These are phyloP conservation scores for Bondarzewia mesenterica DNA, from an alignment of 1,284 basidiomycete species.

Conservation along the genomic window DNA sequence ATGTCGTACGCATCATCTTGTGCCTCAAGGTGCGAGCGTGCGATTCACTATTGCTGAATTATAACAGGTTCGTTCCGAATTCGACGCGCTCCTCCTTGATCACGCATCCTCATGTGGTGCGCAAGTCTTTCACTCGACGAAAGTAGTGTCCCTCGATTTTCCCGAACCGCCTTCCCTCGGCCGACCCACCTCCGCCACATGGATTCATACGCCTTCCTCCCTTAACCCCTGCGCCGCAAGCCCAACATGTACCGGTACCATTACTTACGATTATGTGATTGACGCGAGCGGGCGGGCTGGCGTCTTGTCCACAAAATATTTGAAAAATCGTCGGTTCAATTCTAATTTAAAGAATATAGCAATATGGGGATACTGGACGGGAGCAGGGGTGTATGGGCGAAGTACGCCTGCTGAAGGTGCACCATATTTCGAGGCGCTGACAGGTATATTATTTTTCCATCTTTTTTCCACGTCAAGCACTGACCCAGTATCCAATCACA, in stretches of 20 bases:
- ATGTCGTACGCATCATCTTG: conserved; percentile 23
- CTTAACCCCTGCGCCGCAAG: neutral
- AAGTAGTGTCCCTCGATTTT: conserved; percentile 25
- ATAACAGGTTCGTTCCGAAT: conserved; percentile 25
- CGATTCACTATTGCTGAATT: neutral
- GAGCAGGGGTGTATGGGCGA: conserved; percentile 43
- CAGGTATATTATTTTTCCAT: conserved; percentile 32
- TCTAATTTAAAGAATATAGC: conserved; percentile 65
- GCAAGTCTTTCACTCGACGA: conserved; percentile 28
- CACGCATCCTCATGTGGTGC: conserved; percentile 27
- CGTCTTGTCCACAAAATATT: conserved; percentile 54
- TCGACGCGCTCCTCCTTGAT: conserved; percentile 30
- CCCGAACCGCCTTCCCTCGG: neutral
- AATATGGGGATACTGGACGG: conserved; percentile 69
- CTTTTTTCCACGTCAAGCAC: neutral
- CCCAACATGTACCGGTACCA: conserved; percentile 29
- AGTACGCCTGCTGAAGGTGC: conserved; percentile 51
- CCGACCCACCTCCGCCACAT: conserved; percentile 9
- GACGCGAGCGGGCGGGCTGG: conserved; percentile 67
- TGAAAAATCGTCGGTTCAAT: conserved; percentile 64
- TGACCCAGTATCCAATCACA: neutral
- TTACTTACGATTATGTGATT: conserved; percentile 56
- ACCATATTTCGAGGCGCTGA: conserved; percentile 57
- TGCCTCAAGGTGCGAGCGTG: neutral
- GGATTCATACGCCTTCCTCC: conserved; percentile 10